Base-by-base conservation (phyloP, 345 rosid species). In the Draba incana region DNA sequence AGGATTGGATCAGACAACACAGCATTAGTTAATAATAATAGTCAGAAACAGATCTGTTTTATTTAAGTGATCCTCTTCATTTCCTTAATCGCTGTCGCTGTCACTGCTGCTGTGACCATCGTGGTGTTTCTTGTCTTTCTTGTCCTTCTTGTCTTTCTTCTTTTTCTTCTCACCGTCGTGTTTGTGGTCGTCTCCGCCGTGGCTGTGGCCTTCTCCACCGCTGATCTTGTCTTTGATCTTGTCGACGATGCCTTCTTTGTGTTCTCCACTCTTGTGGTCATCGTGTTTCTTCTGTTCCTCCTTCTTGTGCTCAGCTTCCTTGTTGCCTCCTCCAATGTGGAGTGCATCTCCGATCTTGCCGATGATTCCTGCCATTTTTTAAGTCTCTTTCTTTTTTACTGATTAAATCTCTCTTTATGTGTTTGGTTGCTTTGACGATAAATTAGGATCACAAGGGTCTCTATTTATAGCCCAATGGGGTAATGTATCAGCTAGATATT, bases 301-400 rank as follows among this genome's bases (percentile, higher is more conserved):
- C 58, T 81, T 77, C 75, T 84, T 82, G 66, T 75, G 72, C 35
- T 75, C 79, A 13, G 48, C 74, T 67, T 75, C 78, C 44, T 75
- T 75, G 74, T 59, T 8, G 50, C 74, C 70, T 37, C 91, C 91
- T 75, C 95, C 95, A 12, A 83, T 72, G 73, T 83, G 83, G 43
- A 88, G 92, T 31, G 88, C 79, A 64, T 83, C 95, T 11, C 64
- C 85, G 51, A 88, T 83, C 80, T 88, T 88, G 76, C 80, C 64
- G 16, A 86, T 81, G 51, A 86, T 78, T 72, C 92, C 95, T 14
- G 92, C 23, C 95, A 88, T 33, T 15, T 68, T 15, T 11, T 10
- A 2, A 10, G 6, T 53, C 38, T n/a, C 5, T 41, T 31, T 25
- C 11, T 12, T 10, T 6, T 14, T 2, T 44, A 7, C 14, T 9